Evolutionary conservation across 2,329 filamentous ascomycete genomes (phyloP).

Genomic region (Aspergillus jensenii): DNA sequence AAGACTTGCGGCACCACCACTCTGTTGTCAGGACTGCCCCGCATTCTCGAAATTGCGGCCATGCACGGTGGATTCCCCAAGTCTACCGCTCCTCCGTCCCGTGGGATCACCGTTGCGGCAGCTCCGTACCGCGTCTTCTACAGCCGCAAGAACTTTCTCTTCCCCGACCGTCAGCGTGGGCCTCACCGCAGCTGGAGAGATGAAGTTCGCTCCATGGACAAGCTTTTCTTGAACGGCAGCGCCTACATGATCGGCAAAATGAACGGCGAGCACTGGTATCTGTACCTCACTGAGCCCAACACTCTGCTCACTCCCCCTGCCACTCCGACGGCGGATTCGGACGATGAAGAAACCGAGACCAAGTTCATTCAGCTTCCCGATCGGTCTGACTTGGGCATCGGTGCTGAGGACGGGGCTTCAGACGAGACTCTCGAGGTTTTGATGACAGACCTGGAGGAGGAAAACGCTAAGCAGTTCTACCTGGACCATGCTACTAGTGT

Average conservation of each 20-base stretch:
- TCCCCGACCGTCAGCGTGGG: slow-evolving; percentile 88
- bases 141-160: slow-evolving; percentile 97
- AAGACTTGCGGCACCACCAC: slow-evolving; percentile 99
- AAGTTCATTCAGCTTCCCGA: slow-evolving; percentile 58
- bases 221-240: slow-evolving; percentile 86
- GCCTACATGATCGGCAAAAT: slow-evolving; percentile 99
- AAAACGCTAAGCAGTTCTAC: slow-evolving; percentile 68
- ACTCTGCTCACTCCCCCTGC: slow-evolving; percentile 76
- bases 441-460: slow-evolving; percentile 68
- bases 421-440: slow-evolving; percentile 61
- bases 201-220: slow-evolving; percentile 89
- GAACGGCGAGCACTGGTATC: slow-evolving; percentile 99
- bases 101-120: slow-evolving; percentile 72
- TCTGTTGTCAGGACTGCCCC: slow-evolving; percentile 81
- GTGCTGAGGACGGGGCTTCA: slow-evolving; percentile 30
- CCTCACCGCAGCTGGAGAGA: slow-evolving; percentile 98
- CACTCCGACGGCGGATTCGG: slow-evolving; percentile 62
- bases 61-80: slow-evolving; percentile 85
- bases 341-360: slow-evolving; percentile 54
- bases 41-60: slow-evolving; percentile 89
- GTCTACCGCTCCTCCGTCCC: slow-evolving; percentile 64
- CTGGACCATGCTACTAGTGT: slow-evolving; percentile 83
- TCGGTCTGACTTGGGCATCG: slow-evolving; percentile 17
- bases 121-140: slow-evolving; percentile 97
- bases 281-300: slow-evolving; percentile 91